Evolutionary conservation across 805 yeast genomes (phyloP).

Genomic region (Ogataea dorogensis): DNA sequence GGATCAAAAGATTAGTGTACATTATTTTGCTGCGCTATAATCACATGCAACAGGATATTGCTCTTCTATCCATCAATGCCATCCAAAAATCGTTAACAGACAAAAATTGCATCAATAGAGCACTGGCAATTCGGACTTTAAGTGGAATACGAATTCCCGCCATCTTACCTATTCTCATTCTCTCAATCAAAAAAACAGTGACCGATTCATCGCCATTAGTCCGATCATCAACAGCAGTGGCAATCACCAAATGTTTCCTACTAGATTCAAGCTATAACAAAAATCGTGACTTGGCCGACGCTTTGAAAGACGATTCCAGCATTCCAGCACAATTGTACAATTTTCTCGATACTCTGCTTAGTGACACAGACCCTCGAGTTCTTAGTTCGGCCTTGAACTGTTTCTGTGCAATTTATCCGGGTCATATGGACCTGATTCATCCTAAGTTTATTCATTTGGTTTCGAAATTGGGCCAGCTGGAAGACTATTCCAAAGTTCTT

Average conservation of each 20-base stretch:
- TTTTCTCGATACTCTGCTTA: slow-evolving; percentile 50
- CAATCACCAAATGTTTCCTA: slow-evolving; percentile 57
- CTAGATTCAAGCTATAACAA: slow-evolving; percentile 33
- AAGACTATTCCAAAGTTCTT: slow-evolving; percentile 67
- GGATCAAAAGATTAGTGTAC: slow-evolving; percentile 73
- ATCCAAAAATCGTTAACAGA: slow-evolving; percentile 82
- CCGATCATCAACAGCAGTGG: slow-evolving; percentile 74
- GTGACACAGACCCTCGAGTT: slow-evolving; percentile 67
- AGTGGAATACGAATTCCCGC: slow-evolving; percentile 83
- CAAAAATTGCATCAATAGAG: slow-evolving; percentile 62
- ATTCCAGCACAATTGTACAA: slow-evolving; percentile 50
- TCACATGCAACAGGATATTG: slow-evolving; percentile 83
- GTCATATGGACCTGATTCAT: slow-evolving; percentile 66
- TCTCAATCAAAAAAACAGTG: slow-evolving; percentile 67
- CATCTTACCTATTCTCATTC: slow-evolving; percentile 71
- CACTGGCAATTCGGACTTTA: slow-evolving; percentile 73
- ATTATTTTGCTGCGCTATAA: slow-evolving; percentile 74
- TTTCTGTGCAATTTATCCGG: slow-evolving; percentile 51
- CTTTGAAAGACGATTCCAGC: slow-evolving; percentile 32
- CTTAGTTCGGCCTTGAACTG: slow-evolving; percentile 66
- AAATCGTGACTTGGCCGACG: slow-evolving; percentile 3
- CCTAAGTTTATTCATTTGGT: slow-evolving; percentile 53
- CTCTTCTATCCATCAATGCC: slow-evolving; percentile 84
- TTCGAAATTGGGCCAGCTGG: slow-evolving; percentile 48
- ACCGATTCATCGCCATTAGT: slow-evolving; percentile 77